Evolutionary conservation across 2,329 filamentous ascomycete genomes (phyloP).

Genomic region (Bipolaris sorokiniana): DNA sequence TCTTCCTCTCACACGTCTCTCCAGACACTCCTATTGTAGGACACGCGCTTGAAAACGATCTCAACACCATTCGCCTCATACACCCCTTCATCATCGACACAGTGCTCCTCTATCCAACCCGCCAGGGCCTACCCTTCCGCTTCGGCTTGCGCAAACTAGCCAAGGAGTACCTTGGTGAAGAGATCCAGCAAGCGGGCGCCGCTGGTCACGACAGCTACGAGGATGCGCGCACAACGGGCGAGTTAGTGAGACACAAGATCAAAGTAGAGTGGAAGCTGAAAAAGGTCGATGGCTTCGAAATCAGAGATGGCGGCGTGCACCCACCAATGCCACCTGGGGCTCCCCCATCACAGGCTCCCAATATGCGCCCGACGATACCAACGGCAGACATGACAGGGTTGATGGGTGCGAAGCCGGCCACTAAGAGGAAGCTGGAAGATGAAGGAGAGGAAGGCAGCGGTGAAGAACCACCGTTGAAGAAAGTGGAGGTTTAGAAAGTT

Average conservation of each 20-base stretch:
- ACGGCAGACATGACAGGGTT: slow-evolving; percentile 12
- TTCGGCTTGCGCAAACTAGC: slow-evolving; percentile 78
- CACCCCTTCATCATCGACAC: slow-evolving; percentile 89
- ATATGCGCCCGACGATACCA: slow-evolving; percentile 6
- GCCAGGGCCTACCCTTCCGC: slow-evolving; percentile 75
- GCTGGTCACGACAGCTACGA: slow-evolving; percentile 89
- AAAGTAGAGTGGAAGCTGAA: slow-evolving; percentile 72
- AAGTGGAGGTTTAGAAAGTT: neutral
- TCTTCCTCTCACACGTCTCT: slow-evolving; percentile 77
- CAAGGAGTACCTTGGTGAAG: slow-evolving; percentile 69
- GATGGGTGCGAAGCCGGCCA: slow-evolving; percentile 14
- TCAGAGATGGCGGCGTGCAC: slow-evolving; percentile 37
- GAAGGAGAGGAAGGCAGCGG: neutral
- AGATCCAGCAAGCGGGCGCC: slow-evolving; percentile 76
- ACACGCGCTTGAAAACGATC: slow-evolving; percentile 93
- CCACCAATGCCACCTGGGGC: slow-evolving; percentile 37
- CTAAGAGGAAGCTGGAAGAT: slow-evolving; percentile 35
- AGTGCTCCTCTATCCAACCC: slow-evolving; percentile 81
- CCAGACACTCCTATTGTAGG: slow-evolving; percentile 85
- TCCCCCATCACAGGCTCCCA: slow-evolving; percentile 25
- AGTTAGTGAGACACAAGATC: slow-evolving; percentile 77
- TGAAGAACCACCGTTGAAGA: slow-evolving; percentile 11
- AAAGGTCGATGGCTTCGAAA: slow-evolving; percentile 69
- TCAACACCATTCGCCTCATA: slow-evolving; percentile 83
- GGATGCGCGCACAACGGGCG: slow-evolving; percentile 86